Conservation (phyloP, 192 early-diverging fungal species). For the Fimicolochytrium jonesii region DNA sequence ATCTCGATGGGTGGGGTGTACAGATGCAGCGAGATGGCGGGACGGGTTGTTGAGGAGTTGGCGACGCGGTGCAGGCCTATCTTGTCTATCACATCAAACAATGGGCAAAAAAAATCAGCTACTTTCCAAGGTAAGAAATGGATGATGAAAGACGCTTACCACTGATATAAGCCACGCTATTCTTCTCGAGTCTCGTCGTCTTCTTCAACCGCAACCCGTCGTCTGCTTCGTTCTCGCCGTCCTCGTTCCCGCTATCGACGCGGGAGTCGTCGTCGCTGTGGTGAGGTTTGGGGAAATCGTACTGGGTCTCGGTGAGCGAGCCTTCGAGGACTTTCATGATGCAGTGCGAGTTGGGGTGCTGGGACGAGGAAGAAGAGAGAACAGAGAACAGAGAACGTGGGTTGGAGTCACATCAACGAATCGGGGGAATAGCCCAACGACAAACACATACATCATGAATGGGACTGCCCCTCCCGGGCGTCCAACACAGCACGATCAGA, state of each 20-base stretch:
- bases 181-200: slow-evolving; percentile 41
- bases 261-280: neutral
- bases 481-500: slow-evolving; percentile 86
- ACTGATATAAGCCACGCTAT: slow-evolving; percentile 83
- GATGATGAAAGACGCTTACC: slow-evolving; percentile 33
- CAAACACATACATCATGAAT: too few relatives aligned
- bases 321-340: slow-evolving; percentile 89
- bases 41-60: slow-evolving; percentile 52
- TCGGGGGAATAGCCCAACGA: too few relatives aligned
- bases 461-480: slow-evolving; percentile 62
- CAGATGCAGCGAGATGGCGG: slow-evolving; percentile 82
- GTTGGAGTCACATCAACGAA: too few relatives aligned
- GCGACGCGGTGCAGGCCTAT: slow-evolving; percentile 81
- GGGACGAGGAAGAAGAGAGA: too few relatives aligned
- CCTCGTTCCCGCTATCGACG: slow-evolving; percentile 8
- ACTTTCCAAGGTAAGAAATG: neutral
- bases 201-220: slow-evolving; percentile 12
- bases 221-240: neutral
- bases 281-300: slow-evolving; percentile 62
- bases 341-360: slow-evolving; percentile 84
- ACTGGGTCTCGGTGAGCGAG: slow-evolving; percentile 71
- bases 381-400: too few relatives aligned
- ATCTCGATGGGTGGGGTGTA: slow-evolving; percentile 83
- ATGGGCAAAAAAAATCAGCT: neutral
- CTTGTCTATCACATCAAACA: slow-evolving; percentile 45